Evolutionary conservation across 2,329 filamentous ascomycete species (phyloP), one percentile per base, ranked within the genome.

Genomic region (Coleophoma eucalyptorum): DNA sequence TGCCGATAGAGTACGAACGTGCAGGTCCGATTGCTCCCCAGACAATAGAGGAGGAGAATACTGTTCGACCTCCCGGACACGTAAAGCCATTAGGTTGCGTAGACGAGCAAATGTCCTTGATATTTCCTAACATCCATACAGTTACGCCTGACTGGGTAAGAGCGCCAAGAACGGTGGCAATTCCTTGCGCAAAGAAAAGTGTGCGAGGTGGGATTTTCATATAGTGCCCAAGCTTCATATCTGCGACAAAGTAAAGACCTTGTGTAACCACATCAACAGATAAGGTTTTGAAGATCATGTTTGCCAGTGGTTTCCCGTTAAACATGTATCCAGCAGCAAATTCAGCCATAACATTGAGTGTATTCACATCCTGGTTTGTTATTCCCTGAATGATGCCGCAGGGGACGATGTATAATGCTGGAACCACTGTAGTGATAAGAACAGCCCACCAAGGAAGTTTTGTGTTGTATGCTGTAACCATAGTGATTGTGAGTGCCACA

Each of bases 271-370:
- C 70, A 51, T 72, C 70, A 2, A 65, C 69, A 3, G 68, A 70
- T 4, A 74, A 58, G 55, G 83, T 86, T 67, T 89, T 89, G 72
- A 89, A 89, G 71, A 89, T 78, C 84, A 90, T 90, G 78, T 88
- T 85, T 48, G 83, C 83, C 55, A 89, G 74, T 3, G 85, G 84
- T 6, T 76, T 77, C 21, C 85, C 85, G 19, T 32, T 26, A 45
- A 85, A 77, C 74, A 89, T 84, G 66, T 89, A 89, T 12, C 86
- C 84, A 55, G 86, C 77, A 54, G 89, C 78, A 60, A 85, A 86
- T 63, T 88, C 84, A 19, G 84, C 86, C 51, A 89, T 68, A 19
- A 89, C 83, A 58, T 90, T 90, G 37, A 89, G 58, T 18, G 75
- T 74, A 49, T 78, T 78, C 32, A 71, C 72, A 58, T 73, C 68